Base-by-base conservation (phyloP, 108 stramenopile genomes). In the Phaeodactylum tricornutum region DNA sequence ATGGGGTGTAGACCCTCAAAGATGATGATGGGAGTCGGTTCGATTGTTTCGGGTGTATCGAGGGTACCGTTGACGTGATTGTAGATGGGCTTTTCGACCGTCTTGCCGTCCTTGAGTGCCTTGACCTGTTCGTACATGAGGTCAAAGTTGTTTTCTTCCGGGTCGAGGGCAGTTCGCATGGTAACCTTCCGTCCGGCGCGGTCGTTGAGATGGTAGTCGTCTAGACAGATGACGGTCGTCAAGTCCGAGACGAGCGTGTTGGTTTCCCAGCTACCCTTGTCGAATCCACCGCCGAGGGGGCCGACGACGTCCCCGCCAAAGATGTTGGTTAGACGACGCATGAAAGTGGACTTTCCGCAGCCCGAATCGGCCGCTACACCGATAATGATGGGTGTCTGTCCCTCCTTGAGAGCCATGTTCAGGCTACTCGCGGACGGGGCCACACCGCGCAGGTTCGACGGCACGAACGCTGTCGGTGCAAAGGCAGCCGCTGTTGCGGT, bases 61-160 rank as follows among this genome's bases (percentile, higher is more conserved):
- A 96, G 92, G 54, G 95, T 96, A 57, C 95, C 95, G 73, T 96
- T 96, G 45, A 94, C 95, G 83, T 96, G 95, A 77, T 96, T 96
- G 92, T 96, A 96, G 59, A 96, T 96, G 67, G 95, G 95, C 88
- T 96, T 96, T 53, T 62, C 59, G 54, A 96, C 55, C 29, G 85
- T 71, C 68, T 94, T 76, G 61, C 95, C 95, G 30, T 77, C 71
- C 85, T 96, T 96, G 64, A 96, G 83, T 24, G 84, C 93, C 55
- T 71, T 72, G 58, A 96, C 75, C 54, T 94, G 93, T 69, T 96
- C 93, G 74, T 64, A 92, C 95, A 96, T 96, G 65, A 94, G 87
- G 75, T 96, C 95, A 59, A 96, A 96, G 76, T 88, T 92, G 66
- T 96, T 91, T 71, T 96, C 95, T 42, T 66, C 69, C 20, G 85